Percentiles rank a stretch among this genome's conserved stretches.
These are phyloP conservation scores for Stemphylium vesicarium DNA, from an alignment of 2,329 filamentous ascomycete genomes.

Conservation along the genomic window DNA sequence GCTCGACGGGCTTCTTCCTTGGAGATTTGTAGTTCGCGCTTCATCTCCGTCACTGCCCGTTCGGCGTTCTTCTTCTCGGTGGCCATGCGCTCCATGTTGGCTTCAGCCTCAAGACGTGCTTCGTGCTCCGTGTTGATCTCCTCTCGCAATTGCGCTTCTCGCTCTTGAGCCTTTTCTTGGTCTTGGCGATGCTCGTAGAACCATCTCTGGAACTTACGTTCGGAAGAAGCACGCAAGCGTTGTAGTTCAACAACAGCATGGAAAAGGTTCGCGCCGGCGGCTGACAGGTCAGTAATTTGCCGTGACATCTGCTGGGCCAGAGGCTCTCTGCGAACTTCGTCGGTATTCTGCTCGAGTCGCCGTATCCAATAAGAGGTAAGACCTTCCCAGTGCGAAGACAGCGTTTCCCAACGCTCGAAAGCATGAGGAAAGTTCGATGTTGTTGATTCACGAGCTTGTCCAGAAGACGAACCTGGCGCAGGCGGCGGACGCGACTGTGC, in stretches of 20 bases:
- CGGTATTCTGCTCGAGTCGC: conserved; percentile 85
- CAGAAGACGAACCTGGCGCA: conserved; percentile 33
- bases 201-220: conserved; percentile 98
- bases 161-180: conserved; percentile 82
- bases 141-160: conserved; percentile 76
- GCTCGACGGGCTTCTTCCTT: conserved; percentile 94
- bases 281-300: conserved; percentile 96
- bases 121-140: conserved; percentile 75
- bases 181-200: conserved; percentile 94
- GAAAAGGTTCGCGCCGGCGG: conserved; percentile 94
- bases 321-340: conserved; percentile 81
- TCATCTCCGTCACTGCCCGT: conserved; percentile 85
- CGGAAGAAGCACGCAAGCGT: conserved; percentile 88
- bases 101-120: conserved; percentile 70
- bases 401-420: conserved; percentile 95
- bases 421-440: conserved; percentile 87
- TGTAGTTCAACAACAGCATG: conserved; percentile 97
- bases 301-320: conserved; percentile 87
- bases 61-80: conserved; percentile 73
- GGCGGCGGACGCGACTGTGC: conserved; percentile 37
- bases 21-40: conserved; percentile 89
- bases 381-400: conserved; percentile 98
- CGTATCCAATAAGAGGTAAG: conserved; percentile 97
- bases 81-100: conserved; percentile 70
- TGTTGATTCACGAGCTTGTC: conserved; percentile 45